Evolutionary conservation across 2,329 filamentous ascomycete species (phyloP), one percentile per base, ranked within the genome.

Genomic region (Aspergillus pseudonomiae): DNA sequence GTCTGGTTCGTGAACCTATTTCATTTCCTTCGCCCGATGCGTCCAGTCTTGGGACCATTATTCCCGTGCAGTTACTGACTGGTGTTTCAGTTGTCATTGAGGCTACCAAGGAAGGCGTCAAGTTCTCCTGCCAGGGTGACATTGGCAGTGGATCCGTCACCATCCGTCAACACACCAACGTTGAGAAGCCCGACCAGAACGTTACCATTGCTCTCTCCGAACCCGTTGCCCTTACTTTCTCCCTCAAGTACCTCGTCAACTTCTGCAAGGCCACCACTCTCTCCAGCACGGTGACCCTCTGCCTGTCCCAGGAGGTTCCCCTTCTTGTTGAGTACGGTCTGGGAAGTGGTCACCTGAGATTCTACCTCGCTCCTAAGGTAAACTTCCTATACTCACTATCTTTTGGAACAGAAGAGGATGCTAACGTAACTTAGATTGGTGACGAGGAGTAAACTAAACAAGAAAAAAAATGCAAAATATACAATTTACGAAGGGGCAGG

Each of bases 341-440:
- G 65, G 85, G 91, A 69, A 93, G 88, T 83, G 95, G 92, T 80
- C 95, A 95, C 80, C 82, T 99, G 81, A 89, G 94, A 75, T 99
- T 98, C 88, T 99, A 98, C 82, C 88, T 99, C 73, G 95, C 95
- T 69, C 95, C 95, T 69, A 99, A 99, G 93, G 95, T 95, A 82
- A 64, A 86, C 67, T 76, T 48, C 57, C 56, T 41, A 16, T 34
- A 43, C 3, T 59, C 36, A 53, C 57, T 32, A 19, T 28, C 21
- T 43, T 45, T 24, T 26, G 34, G 16, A 57, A 16, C 21, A 7
- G 10, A 4, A 24, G 12, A 9, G 48, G n/a, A 39, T 30, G 52
- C 59, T 64, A 52, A 62, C 41, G 9, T 56, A 19, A n/a, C 32
- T 10, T 60, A 93, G 90, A 93, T 93, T 75, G 90, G 82, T 41